Percentiles rank a stretch among this genome's conserved stretches.
Evolutionary conservation across 1,284 basidiomycete species (phyloP).

Genomic region (Abortiporus biennis): DNA sequence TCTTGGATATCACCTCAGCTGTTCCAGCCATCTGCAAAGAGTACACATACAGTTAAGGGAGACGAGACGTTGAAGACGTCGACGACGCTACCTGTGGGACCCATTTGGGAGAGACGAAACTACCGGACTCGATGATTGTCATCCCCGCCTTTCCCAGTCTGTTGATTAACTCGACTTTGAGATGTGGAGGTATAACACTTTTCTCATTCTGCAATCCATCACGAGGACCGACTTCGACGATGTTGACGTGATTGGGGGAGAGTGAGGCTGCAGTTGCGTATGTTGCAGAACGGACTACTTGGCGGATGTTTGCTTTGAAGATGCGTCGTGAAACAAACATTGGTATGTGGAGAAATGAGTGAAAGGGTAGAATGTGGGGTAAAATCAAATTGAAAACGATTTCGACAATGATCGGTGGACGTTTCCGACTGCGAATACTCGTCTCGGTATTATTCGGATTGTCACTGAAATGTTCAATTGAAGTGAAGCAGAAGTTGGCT

Average conservation of each 20-base stretch:
- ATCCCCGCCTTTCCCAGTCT: conserved; percentile 69
- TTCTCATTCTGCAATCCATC: conserved; percentile 95
- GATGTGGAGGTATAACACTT: conserved; percentile 60
- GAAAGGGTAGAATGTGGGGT: neutral
- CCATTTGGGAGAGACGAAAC: conserved; percentile 92
- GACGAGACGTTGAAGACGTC: neutral
- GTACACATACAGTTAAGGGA: no score
- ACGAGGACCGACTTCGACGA: conserved; percentile 90
- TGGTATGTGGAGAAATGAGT: neutral
- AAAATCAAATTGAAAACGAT: no score
- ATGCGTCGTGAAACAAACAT: no score
- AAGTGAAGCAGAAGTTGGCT: no score
- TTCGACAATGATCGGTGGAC: no score
- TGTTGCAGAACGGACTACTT: no score
- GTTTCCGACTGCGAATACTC: no score
- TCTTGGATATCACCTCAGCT: conserved; percentile 56
- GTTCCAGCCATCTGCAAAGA: conserved; percentile 80
- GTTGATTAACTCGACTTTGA: conserved; percentile 82
- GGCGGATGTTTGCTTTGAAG: no score
- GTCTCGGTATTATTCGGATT: no score
- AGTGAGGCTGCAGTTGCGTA: conserved; percentile 11
- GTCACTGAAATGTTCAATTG: no score
- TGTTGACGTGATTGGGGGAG: conserved; percentile 43
- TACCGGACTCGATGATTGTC: conserved; percentile 79
- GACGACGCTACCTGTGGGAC: conserved; percentile 71